Evolutionary conservation across 1,284 basidiomycete species (phyloP).

Genomic region (Psilocybe mexicana): DNA sequence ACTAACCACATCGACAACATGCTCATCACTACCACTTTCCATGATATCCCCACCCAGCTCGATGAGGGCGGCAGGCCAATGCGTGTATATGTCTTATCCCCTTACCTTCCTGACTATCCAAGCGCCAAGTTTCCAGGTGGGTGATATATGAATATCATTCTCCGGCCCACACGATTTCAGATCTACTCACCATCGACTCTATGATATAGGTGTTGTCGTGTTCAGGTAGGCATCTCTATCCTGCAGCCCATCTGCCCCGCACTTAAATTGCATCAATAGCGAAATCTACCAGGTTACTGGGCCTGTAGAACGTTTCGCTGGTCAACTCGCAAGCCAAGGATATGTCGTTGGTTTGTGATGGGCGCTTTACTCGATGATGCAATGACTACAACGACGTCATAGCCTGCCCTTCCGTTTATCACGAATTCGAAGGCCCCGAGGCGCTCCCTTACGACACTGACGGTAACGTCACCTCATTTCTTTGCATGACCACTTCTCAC

Average conservation of each 20-base stretch:
- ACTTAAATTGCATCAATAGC: conserved; percentile 37
- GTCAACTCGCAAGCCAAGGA: conserved; percentile 90
- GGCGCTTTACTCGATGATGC: conserved; percentile 19
- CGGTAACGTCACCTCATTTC: conserved; percentile 63
- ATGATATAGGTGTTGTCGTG: conserved; percentile 64
- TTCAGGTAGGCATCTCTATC: conserved; percentile 41
- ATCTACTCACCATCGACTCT: background rate
- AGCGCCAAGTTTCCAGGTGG: conserved; percentile 81
- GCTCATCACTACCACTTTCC: conserved; percentile 79
- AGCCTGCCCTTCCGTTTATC: conserved; percentile 84
- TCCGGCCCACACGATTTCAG: background rate
- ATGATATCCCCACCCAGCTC: conserved; percentile 74
- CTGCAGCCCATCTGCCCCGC: background rate
- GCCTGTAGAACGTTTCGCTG: conserved; percentile 86
- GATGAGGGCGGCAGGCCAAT: conserved; percentile 66
- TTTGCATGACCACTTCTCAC: background rate
- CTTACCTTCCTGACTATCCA: conserved; percentile 70
- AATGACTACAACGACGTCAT: background rate
- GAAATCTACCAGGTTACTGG: conserved; percentile 89
- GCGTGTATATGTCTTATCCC: conserved; percentile 77
- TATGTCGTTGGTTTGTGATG: conserved; percentile 62
- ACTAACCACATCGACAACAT: conserved; percentile 38
- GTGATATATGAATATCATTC: background rate
- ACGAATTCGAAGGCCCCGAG: conserved; percentile 89
- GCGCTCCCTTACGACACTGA: conserved; percentile 84